Evolutionary conservation across 2,329 filamentous ascomycete species (phyloP), one percentile per base, ranked within the genome.

Genomic region (Fusarium sp.): DNA sequence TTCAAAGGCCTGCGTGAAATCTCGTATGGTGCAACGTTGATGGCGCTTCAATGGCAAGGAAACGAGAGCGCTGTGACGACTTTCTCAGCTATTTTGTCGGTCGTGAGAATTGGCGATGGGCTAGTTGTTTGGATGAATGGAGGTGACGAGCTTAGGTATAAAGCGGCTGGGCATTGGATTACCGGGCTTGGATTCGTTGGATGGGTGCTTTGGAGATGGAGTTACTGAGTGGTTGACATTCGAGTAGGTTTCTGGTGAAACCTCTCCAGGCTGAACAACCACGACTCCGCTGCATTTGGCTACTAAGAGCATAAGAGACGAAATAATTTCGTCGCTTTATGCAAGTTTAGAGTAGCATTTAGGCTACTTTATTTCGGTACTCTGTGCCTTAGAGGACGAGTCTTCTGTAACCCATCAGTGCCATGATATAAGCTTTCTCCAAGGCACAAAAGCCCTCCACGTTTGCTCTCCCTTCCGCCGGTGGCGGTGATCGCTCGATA

Each of bases 1-100:
- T 74, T 80, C 60, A 80, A 80, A 55, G 78, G 77, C 9, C 69
- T 78, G 11, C 76, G 79, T 4, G 79, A 80, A 59, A 45, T 80
- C 5, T 74, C 69, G 4, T 80, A 77, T 50, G 78, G 79, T 18
- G n/a, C 76, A 3, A 56, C 72, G 0, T 47, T 80, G 49, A 50
- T 78, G 25, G 70, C 62, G 16, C 56, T 80, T 18, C 76, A 80
- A 51, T 61, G 60, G 18, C 78, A 78, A 45, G 75, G 69, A 25
- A 75, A 77, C 32, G 70, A 74, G 21, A 49, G 37, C 3, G 78
- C 74, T 4, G 59, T 80, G 13, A 80, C 75, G 4, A 74, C 75
- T 0, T 70, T 79, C 40, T 71, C 74, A 2, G 73, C 70, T 0
- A 61, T 79, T 4, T 16, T 79, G 14, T 74, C 78, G 9, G 49